Evolutionary conservation across 306 rosid genomes (phyloP), one percentile per base, ranked within the genome.

Genomic region (Ormosia semicastrata): DNA sequence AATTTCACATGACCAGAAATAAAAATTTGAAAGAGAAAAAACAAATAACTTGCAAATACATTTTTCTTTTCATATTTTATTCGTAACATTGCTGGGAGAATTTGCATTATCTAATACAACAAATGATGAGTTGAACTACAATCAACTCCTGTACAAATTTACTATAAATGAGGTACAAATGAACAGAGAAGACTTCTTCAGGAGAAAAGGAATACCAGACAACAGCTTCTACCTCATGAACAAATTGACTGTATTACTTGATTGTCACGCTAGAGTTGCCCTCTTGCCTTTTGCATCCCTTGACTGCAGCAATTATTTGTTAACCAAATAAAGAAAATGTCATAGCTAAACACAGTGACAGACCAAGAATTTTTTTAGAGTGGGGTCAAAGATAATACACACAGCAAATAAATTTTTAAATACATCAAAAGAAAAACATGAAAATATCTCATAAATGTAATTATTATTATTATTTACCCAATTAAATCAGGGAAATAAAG

Each of bases 201-300:
- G 4, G 30, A 57, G 68, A 68, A 56, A 74, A 65, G 63, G n/a
- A 54, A 68, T 73, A 49, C 75, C 75, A 69, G 43, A 64, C 14
- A 63, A 66, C 58, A n/a, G 62, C 69, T 78, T 72, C 78, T 33
- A 75, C 85, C 18, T 1, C 57, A 32, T 41, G 71, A 71, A 50
- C 74, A 64, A 40, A 73, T 68, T 58, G 24, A 52, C 64, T 49
- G 40, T 57, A 30, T 37, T 69, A 52, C 83, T 56, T 68, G 68
- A 40, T 46, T 9, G 17, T 89, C 89, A 95, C 8, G 99, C 99
- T 77, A 95, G 90, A 63, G 99, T 95, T 76, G 98, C 94, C 82
- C 90, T 85, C 92, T 93, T 95, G 83, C 99, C 99, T 82, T 93
- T 95, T 39, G 93, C 86, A 76, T 92, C 97, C 89, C 98, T 95